Base-by-base conservation (phyloP, 2,329 filamentous ascomycete genomes). In the Cephalotrichum gorgonifer region DNA sequence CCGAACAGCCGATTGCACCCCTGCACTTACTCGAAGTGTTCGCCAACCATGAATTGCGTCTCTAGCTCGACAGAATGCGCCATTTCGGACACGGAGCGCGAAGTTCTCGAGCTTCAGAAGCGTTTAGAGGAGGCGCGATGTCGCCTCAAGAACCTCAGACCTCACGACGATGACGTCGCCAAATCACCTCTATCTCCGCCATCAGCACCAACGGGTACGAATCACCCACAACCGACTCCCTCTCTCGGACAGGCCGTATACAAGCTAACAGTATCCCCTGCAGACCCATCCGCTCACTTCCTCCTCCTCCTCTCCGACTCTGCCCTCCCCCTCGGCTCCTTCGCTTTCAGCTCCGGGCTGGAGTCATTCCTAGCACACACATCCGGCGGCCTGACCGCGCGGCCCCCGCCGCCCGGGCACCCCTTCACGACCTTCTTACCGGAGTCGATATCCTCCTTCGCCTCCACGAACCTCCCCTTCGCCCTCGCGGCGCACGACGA, bases 261-360 rank as follows among this genome's bases (percentile, higher is more conserved):
- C 11, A 44, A 44, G 5, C 35, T 11, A 20, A 11, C 17, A 22
- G 11, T 20, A 9, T 20, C n/a, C n/a, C 3, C n/a, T 15, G 6
- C 33, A 28, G n/a, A 53, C 52, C 50, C 57, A 28, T 55, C 64
- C 23, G 61, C 75, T 26, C 87, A 91, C 64, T 83, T 85, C 55
- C 77, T 89, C 33, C 78, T 91, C 28, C 74, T 93, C 3, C 80
- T 91, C 44, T 80, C 87, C 44, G 87, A 93, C 70, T 90, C 87
- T 1, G 85, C 86, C 14, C 78, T 93, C 2, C 87, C 87, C 1
- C 74, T 93, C 0, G 87, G 87, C 50, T 88, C 86, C n/a, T 93
- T 93, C 67, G 87, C 87, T 58, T 93, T 91, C 70, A 87, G 82
- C 70, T 85, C 80, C 56, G 86, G 86, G 3, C 76, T 93, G 15